Evolutionary conservation across 2,329 filamentous ascomycete species (phyloP), one percentile per base, ranked within the genome.

Genomic region (Penicillium sp.): DNA sequence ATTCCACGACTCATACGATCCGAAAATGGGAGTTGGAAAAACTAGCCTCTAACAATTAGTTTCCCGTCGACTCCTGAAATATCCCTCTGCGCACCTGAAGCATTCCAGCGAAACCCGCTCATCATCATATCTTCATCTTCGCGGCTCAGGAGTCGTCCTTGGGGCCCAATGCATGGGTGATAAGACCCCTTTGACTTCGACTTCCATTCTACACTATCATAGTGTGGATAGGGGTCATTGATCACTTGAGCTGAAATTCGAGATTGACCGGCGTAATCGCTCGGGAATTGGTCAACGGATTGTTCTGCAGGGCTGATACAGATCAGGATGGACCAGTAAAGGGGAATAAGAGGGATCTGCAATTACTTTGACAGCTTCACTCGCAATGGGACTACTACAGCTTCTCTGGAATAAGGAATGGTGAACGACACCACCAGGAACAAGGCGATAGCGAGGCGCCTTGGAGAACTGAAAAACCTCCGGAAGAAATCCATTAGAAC

Each of bases 1-100:
- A 24, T 40, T 42, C 54, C 52, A 54, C 22, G 46, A 13, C 22
- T 56, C 54, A 38, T 56, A 54, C 2, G 52, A 50, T 12, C 52
- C 52, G 24, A 56, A 56, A 3, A 48, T 54, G 2, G 54, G 54
- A 0, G 28, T 32, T n/a, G 54, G 45, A 2, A 53, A 56, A 26
- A 19, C 54, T 54, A 13, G 13, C 3, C 4, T 42, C n/a, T 24
- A 28, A n/a, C 6, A 3, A 41, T 50, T 42, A 50, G 43, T 37
- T 35, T 3, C 8, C 22, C 19, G 22, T 46, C 13, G 8, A 6
- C 9, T 6, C 28, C 6, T 22, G 1, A 6, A 12, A 8, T 19
- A 26, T 40, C 21, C n/a, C n/a, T 22, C 17, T 26, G 34, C 31
- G 24, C 26, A 50, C 48, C 44, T 46, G 49, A 48, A n/a, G 26